Conservation (phyloP, 2,329 filamentous ascomycete species). For the Triangularia verruculosa region DNA sequence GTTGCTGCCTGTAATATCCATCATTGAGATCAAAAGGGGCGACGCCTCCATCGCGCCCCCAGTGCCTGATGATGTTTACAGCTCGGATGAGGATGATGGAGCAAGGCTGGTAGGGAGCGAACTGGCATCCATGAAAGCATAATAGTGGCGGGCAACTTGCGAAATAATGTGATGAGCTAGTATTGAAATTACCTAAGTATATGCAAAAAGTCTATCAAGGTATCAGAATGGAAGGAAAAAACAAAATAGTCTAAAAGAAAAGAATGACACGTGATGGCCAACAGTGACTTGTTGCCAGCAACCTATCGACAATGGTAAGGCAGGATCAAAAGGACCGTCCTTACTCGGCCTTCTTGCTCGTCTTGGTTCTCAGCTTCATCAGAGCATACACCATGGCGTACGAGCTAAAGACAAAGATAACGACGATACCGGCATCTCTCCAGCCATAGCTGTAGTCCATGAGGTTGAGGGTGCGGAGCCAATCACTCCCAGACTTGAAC, state of each 20-base stretch:
- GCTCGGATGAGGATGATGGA: slow-evolving; percentile 17
- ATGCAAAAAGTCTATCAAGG: background rate
- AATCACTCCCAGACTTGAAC: slow-evolving; percentile 57
- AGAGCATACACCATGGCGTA: slow-evolving; percentile 47
- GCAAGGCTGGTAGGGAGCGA: background rate
- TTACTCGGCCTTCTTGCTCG: slow-evolving; percentile 45
- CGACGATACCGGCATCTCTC: slow-evolving; percentile 61
- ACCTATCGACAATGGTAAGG: background rate
- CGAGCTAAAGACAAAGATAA: slow-evolving; percentile 52
- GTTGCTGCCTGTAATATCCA: slow-evolving; percentile 56
- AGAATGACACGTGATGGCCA: slow-evolving; percentile 17
- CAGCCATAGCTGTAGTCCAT: slow-evolving; percentile 62
- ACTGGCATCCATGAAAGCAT: background rate
- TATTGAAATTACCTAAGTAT: background rate
- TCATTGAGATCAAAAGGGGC: slow-evolving; percentile 51
- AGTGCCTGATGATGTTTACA: slow-evolving; percentile 16
- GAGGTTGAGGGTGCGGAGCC: slow-evolving; percentile 57
- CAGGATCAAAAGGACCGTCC: background rate
- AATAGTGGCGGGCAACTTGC: background rate
- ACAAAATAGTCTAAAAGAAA: background rate
- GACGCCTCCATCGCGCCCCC: slow-evolving; percentile 26
- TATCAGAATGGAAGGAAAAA: background rate
- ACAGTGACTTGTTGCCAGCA: background rate
- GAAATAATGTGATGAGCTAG: background rate
- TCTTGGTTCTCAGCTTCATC: slow-evolving; percentile 50